Percentiles rank a stretch among this genome's conserved stretches.
phyloP scores from a whole-genome alignment of 2,329 filamentous ascomycete genomes.

The Harringtonia lauricola region DNA sequence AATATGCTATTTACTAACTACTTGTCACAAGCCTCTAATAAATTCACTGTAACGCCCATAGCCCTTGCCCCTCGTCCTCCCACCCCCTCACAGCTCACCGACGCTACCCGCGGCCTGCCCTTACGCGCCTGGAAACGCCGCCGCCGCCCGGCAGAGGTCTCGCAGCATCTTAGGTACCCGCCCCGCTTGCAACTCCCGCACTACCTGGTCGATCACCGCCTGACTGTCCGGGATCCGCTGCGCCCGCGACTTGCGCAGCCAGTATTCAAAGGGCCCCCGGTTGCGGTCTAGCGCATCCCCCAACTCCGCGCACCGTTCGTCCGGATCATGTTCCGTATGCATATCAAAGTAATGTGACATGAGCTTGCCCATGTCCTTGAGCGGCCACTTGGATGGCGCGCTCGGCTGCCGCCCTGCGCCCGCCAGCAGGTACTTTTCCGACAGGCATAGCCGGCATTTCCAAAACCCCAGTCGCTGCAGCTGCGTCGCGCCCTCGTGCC shows the following conservation, averaged over 20 bases:
- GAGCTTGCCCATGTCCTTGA: constrained; percentile 35
- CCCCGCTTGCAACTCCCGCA: constrained; percentile 23
- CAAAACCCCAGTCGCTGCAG: constrained; percentile 33
- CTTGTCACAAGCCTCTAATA: too few relatives aligned
- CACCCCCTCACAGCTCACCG: neutral
- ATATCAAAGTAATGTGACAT: constrained; percentile 35
- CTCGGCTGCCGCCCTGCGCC: constrained; percentile 28
- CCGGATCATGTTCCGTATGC: constrained; percentile 30
- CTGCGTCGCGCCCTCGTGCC: constrained; percentile 7
- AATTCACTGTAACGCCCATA: too few relatives aligned
- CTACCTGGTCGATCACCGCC: constrained; percentile 24
- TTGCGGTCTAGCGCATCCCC: constrained; percentile 29
- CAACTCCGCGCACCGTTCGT: constrained; percentile 30
- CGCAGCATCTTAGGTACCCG: constrained; percentile 20
- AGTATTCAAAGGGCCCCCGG: constrained; percentile 35
- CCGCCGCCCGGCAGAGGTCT: constrained; percentile 17
- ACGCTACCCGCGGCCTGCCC: too few relatives aligned
- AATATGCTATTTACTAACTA: too few relatives aligned
- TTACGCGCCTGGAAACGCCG: constrained; percentile 13
- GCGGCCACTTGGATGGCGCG: constrained; percentile 33
- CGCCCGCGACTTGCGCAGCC: constrained; percentile 29
- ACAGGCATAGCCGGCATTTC: constrained; percentile 32
- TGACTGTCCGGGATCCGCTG: constrained; percentile 23
- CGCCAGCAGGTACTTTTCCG: constrained; percentile 30
- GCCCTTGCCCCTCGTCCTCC: too few relatives aligned